Evolutionary conservation across 1,284 basidiomycete species (phyloP).

Genomic region (Ustilago curta): DNA sequence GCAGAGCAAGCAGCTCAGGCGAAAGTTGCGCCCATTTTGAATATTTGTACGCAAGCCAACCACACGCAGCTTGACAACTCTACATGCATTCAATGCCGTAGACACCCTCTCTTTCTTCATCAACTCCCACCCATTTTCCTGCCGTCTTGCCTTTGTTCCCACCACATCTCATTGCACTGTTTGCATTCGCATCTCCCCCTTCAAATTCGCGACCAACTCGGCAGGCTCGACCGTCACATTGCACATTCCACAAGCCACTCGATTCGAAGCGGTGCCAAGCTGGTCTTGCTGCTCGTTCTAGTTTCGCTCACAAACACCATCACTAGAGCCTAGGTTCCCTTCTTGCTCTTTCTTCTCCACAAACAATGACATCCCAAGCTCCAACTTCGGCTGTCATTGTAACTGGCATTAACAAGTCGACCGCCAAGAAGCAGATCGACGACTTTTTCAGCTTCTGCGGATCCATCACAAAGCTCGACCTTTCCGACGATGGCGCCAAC

Average conservation of each 20-base stretch:
- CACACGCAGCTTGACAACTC: not conserved
- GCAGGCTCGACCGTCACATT: not conserved
- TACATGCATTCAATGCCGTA: not conserved
- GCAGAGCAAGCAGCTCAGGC: too few species aligned
- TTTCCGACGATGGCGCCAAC: conserved; percentile 34
- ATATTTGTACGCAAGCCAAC: too few species aligned
- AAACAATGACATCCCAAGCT: conserved; percentile 23
- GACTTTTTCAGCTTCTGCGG: conserved; percentile 66
- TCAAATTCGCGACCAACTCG: not conserved
- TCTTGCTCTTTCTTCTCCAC: not conserved
- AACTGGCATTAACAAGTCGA: conserved; percentile 46
- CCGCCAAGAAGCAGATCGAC: conserved; percentile 54
- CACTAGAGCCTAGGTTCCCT: not conserved
- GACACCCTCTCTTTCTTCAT: not conserved
- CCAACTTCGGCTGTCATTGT: conserved; percentile 46
- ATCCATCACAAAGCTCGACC: conserved; percentile 46
- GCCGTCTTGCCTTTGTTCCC: not conserved
- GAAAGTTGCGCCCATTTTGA: too few species aligned
- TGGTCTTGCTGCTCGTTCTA: conserved; percentile 24
- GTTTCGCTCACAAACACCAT: not conserved
- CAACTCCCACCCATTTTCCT: not conserved
- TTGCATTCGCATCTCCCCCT: not conserved
- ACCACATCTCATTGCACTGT: not conserved
- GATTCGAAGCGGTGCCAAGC: conserved; percentile 30
- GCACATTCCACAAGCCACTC: conserved; percentile 1